Evolutionary conservation across 2,329 filamentous ascomycete species (phyloP).

Genomic region (Ceratocystis ficicola): DNA sequence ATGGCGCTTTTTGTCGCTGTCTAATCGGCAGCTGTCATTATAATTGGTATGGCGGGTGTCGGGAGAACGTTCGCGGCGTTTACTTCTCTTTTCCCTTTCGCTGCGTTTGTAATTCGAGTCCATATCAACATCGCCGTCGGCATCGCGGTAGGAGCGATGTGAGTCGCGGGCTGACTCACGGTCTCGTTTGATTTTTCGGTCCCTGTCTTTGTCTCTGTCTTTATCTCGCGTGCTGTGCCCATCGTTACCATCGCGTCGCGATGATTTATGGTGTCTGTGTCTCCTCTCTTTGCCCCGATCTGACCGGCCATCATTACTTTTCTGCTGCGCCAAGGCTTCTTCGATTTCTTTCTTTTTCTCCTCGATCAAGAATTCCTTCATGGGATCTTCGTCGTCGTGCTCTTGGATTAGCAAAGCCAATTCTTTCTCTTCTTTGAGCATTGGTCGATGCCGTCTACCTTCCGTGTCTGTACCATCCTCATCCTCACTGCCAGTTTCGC

Average conservation of each 20-base stretch:
- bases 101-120: conserved; percentile 28
- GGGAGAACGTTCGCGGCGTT: conserved; percentile 16
- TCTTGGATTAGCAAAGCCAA: conserved; percentile 61
- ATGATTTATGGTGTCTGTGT: conserved; percentile 32
- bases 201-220: conserved; percentile 24
- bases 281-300: conserved; percentile 8
- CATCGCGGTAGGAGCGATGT: conserved; percentile 33
- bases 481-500: conserved; percentile 27
- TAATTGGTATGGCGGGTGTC: neutral
- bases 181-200: neutral
- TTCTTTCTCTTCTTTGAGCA: conserved; percentile 73
- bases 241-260: conserved; percentile 19
- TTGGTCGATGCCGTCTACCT: conserved; percentile 39
- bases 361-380: conserved; percentile 82
- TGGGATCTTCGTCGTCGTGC: conserved; percentile 91
- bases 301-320: conserved; percentile 33
- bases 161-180: conserved; percentile 33
- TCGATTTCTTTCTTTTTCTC: conserved; percentile 86
- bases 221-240: neutral
- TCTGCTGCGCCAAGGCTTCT: conserved; percentile 45
- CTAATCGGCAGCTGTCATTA: neutral
- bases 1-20: neutral
- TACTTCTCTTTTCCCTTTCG: conserved; percentile 13
- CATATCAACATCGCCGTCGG: conserved; percentile 24
- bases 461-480: conserved; percentile 37